These are phyloP conservation scores for Termitomyces sp. DNA, from an alignment of 768 basidiomycete genomes.

Conservation along the genomic window DNA sequence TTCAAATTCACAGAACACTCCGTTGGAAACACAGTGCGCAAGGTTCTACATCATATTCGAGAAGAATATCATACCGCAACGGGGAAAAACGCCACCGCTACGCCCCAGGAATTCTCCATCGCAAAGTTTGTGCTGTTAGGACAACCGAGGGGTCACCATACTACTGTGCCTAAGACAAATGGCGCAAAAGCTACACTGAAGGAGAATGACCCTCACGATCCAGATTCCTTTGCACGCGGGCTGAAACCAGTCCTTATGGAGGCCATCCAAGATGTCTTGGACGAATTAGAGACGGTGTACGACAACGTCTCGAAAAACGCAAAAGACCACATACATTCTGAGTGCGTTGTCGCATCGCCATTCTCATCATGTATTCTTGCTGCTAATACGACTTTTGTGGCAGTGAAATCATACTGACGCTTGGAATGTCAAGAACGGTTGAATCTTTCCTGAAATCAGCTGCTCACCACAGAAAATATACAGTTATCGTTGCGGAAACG, in stretches of 20 bases:
- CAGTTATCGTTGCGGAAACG: conserved; percentile 94
- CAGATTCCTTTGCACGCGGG: conserved; percentile 68
- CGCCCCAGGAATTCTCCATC: conserved; percentile 55
- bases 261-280: conserved; percentile 93
- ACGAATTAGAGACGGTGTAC: conserved; percentile 94
- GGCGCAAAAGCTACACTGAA: conserved; percentile 54
- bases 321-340: conserved; percentile 96
- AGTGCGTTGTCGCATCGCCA: conserved; percentile 47
- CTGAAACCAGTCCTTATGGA: conserved; percentile 94
- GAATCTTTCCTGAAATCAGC: conserved; percentile 92
- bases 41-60: conserved; percentile 87
- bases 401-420: conserved; percentile 87
- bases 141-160: conserved; percentile 53
- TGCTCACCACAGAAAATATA: conserved; percentile 85
- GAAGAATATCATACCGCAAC: conserved; percentile 91
- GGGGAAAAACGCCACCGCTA: conserved; percentile 31
- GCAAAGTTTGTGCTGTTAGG: conserved; percentile 80
- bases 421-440: conserved; percentile 93
- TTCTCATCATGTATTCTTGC: not conserved
- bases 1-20: conserved; percentile 65
- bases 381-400: conserved; percentile 22
- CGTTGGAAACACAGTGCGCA: conserved; percentile 91
- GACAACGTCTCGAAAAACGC: conserved; percentile 93
- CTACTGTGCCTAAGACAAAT: conserved; percentile 28
- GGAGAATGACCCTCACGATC: conserved; percentile 71